Evolutionary conservation across 306 rosid genomes (phyloP), one percentile per base, ranked within the genome.

Genomic region (Inga oerstediana): DNA sequence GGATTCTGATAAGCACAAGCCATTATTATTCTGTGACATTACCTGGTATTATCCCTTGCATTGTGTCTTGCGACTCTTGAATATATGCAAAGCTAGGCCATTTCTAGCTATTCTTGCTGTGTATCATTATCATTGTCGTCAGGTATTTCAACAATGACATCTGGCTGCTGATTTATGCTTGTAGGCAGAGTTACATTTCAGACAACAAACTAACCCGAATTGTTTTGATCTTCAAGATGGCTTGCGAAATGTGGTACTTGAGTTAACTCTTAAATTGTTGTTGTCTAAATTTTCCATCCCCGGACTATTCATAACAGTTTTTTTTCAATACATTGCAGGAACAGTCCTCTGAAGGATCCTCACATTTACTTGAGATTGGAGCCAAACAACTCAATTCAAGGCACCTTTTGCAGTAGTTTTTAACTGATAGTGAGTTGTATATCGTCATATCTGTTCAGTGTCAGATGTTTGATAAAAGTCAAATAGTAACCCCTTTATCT

Each of bases 171-270:
- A 44, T 52, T 14, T 69, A 64, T 84, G 73, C 83, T 70, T 85
- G 89, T 65, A 86, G 93, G 83, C 85, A 59, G 89, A 79, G 69
- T 74, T 86, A 81, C 86, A 88, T 70, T 81, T 88, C 80, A 86
- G 90, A 65, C 79, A 86, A 32, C 86, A 83, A 61, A 27, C 81
- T 7, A 52, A 75, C 72, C 73, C 80, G 1, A 62, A 62, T 65
- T 67, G 81, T 87, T 84, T 85, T 8, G 74, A 80, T 77, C 34
- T 77, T 76, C 87, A 83, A 64, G 82, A 81, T 74, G 73, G 85
- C 54, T 77, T 77, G 76, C 88, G 48, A 35, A 84, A 87, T 75
- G 27, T 78, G 89, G 89, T 85, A 83, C 17, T 52, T 41, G 46
- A 70, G 49, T 78, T 30, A 44, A 37, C 75, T 56, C 14, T 9